Conservation (phyloP, 2,329 filamentous ascomycete species). For the Daldinia sp. region DNA sequence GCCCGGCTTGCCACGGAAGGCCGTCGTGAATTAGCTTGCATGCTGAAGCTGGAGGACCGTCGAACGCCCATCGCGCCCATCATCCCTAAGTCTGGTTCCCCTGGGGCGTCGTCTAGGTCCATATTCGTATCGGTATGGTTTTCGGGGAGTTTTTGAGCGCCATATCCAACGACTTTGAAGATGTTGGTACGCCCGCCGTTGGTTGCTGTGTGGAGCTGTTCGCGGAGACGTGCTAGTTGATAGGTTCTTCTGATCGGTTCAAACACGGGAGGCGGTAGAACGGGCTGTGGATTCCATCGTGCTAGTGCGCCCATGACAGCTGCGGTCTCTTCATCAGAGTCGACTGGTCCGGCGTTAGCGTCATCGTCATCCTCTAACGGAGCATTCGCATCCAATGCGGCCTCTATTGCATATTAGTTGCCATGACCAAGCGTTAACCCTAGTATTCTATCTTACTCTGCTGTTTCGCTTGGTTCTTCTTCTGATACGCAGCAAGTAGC, state of each 20-base stretch:
- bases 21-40: constrained; percentile 54
- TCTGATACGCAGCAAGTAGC: constrained; percentile 86
- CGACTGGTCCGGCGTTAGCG: constrained; percentile 79
- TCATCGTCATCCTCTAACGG: constrained; percentile 88
- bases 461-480: constrained; percentile 98
- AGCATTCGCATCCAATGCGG: constrained; percentile 92
- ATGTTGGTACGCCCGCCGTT: constrained; percentile 72
- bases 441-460: constrained; percentile 72
- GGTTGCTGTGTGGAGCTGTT: constrained; percentile 72
- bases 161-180: constrained; percentile 66
- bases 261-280: constrained; percentile 72
- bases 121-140: constrained; percentile 55
- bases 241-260: constrained; percentile 70
- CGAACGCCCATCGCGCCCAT: constrained; percentile 50
- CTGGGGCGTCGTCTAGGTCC: constrained; percentile 64
- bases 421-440: constrained; percentile 13
- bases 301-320: constrained; percentile 84
- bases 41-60: constrained; percentile 57
- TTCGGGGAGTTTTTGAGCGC: constrained; percentile 62
- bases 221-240: constrained; percentile 67
- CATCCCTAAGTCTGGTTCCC: constrained; percentile 61
- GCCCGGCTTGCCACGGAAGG: constrained; percentile 58
- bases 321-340: constrained; percentile 94
- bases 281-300: constrained; percentile 78
- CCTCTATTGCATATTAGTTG: constrained; percentile 65